Percentiles rank a stretch among this genome's conserved stretches.
Evolutionary conservation across 495 filamentous ascomycete species (phyloP).

Genomic region (Hyaloscypha variabilis): DNA sequence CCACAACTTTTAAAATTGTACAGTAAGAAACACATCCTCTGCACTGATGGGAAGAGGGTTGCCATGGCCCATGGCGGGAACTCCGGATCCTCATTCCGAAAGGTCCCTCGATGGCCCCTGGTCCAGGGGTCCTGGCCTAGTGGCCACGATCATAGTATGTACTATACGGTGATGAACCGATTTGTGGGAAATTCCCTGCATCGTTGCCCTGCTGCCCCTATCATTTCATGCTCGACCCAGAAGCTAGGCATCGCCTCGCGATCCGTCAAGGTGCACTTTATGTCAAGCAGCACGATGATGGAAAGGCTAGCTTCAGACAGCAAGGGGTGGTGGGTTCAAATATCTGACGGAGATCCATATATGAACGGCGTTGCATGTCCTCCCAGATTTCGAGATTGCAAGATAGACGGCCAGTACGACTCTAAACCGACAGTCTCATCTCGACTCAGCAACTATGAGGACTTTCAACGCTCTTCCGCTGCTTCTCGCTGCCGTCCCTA

Average conservation of each 20-base stretch:
- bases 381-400: not conserved
- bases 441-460: conserved; percentile 5
- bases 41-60: not conserved
- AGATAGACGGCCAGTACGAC: not conserved
- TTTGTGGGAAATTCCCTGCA: conserved; percentile 11
- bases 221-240: conserved; percentile 1
- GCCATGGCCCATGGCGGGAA: not conserved
- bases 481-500: conserved; percentile 4
- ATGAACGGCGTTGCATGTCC: not conserved
- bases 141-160: conserved; percentile 1
- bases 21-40: not conserved
- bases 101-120: not conserved
- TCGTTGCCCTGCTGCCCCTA: not conserved
- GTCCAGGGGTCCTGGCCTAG: no score
- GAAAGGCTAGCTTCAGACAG: not conserved
- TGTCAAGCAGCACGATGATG: not conserved
- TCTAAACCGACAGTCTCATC: not conserved
- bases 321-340: not conserved
- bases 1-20: not conserved
- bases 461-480: conserved; percentile 14
- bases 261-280: not conserved
- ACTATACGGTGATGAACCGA: conserved; percentile 12
- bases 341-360: not conserved
- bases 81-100: not conserved
- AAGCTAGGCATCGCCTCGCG: not conserved